These are phyloP conservation scores for Recurvomyces mirabilis DNA, from an alignment of 495 filamentous ascomycete species.

Conservation along the genomic window DNA sequence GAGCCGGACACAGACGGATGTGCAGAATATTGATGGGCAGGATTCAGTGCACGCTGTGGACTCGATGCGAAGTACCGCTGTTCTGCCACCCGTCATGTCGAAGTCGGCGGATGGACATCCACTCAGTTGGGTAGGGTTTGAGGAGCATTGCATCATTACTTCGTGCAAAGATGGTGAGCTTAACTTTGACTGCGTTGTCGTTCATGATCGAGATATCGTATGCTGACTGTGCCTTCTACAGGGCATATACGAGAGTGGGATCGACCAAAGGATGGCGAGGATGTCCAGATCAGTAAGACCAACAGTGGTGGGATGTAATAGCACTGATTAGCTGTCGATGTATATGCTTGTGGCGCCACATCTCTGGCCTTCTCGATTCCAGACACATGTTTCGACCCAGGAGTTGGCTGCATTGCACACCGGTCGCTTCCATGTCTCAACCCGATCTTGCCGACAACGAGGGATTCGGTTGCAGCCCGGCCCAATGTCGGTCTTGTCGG, in stretches of 20 bases:
- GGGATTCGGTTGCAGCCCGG: too few species aligned
- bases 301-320: too few species aligned
- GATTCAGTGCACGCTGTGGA: slow-evolving; percentile 61
- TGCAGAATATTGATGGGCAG: slow-evolving; percentile 21
- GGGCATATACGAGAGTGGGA: slow-evolving; percentile 86
- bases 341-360: too few species aligned
- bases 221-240: slow-evolving; percentile 24
- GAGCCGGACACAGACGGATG: slow-evolving; percentile 42
- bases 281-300: slow-evolving; percentile 9
- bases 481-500: too few species aligned
- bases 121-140: slow-evolving; percentile 79
- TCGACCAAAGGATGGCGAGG: slow-evolving; percentile 51
- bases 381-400: too few species aligned
- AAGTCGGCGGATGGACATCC: slow-evolving; percentile 81
- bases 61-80: slow-evolving; percentile 63
- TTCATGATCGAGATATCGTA: not conserved
- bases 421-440: too few species aligned
- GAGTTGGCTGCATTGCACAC: too few species aligned
- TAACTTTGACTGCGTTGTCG: not conserved
- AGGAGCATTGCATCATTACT: slow-evolving; percentile 84
- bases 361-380: too few species aligned
- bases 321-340: too few species aligned
- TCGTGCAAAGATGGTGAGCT: slow-evolving; percentile 70
- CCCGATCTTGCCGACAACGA: too few species aligned
- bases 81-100: slow-evolving; percentile 88